Percentiles rank a stretch among this genome's conserved stretches.
phyloP scores from a whole-genome alignment of 129 eudicot species.

The Chrysanthemum lavandulifolium region DNA sequence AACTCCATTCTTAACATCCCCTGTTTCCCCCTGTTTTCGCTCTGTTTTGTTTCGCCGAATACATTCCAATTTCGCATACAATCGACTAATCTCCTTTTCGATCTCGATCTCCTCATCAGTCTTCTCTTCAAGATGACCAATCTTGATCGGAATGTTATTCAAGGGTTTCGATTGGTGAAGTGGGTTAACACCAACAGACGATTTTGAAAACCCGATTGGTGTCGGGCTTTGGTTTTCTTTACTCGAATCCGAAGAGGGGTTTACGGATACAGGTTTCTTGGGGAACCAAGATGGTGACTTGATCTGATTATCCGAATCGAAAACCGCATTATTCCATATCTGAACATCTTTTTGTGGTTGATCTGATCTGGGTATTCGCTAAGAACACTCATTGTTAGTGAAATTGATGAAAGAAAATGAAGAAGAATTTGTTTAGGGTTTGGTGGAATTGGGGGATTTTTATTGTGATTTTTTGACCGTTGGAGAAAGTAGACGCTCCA shows the following conservation, averaged over 20 bases:
- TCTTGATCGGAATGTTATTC: constrained; percentile 11
- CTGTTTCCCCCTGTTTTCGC: constrained; percentile 42
- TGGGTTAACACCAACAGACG: constrained; percentile 25
- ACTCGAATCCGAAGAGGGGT: constrained; percentile 42
- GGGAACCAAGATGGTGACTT: constrained; percentile 31
- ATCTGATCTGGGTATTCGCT: constrained; percentile 44
- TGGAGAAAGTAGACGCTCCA: too few relatives aligned
- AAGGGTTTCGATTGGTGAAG: too few relatives aligned
- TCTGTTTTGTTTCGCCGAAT: constrained; percentile 56
- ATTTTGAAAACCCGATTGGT: constrained; percentile 28
- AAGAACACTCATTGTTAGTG: constrained; percentile 58
- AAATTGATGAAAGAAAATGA: constrained; percentile 14
- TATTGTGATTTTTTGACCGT: too few relatives aligned
- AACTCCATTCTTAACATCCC: constrained; percentile 45
- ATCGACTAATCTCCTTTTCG: constrained; percentile 60
- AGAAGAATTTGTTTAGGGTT: constrained; percentile 25
- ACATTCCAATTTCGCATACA: constrained; percentile 60
- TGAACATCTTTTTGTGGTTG: constrained; percentile 48
- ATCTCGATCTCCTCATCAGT: constrained; percentile 74
- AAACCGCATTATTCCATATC: constrained; percentile 83
- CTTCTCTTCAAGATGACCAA: constrained; percentile 35
- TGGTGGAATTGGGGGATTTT: background rate
- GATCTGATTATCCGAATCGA: constrained; percentile 38
- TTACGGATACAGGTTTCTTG: constrained; percentile 32
- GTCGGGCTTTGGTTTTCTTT: constrained; percentile 73